Evolutionary conservation across 139 green algal genomes (phyloP).

Genomic region (Pseudopediastrum boryanum): DNA sequence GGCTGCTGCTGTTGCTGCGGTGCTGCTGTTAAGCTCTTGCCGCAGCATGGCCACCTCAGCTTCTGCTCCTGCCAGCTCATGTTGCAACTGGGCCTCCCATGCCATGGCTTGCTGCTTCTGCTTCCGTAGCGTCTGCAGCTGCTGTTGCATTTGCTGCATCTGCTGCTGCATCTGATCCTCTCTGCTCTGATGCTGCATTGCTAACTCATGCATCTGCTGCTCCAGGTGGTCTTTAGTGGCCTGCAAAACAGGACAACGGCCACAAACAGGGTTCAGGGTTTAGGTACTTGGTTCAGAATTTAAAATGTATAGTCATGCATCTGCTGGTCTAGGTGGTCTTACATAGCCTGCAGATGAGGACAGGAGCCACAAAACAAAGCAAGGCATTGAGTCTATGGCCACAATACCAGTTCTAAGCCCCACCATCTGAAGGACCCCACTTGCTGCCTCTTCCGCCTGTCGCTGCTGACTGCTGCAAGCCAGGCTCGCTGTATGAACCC

Average conservation of each 20-base stretch:
- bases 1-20: neutral
- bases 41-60: neutral
- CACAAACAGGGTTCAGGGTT: no score
- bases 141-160: constrained; percentile 14
- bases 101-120: neutral
- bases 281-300: neutral
- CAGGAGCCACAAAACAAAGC: no score
- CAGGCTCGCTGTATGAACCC: no score
- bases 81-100: constrained; percentile 4
- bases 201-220: neutral
- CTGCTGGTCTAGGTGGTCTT: neutral
- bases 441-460: no score
- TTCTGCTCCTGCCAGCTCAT: constrained; percentile 10
- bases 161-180: neutral
- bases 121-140: constrained; percentile 1
- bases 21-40: constrained; percentile 3
- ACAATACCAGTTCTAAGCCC: no score
- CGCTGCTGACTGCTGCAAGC: no score
- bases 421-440: no score
- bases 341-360: no score
- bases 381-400: no score
- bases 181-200: neutral
- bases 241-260: no score
- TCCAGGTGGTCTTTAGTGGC: neutral
- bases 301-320: neutral